Percentiles rank a stretch among this genome's conserved stretches.
These are phyloP conservation scores for Termitomyces bulborhizus DNA, from an alignment of 768 basidiomycete species.

Conservation along the genomic window DNA sequence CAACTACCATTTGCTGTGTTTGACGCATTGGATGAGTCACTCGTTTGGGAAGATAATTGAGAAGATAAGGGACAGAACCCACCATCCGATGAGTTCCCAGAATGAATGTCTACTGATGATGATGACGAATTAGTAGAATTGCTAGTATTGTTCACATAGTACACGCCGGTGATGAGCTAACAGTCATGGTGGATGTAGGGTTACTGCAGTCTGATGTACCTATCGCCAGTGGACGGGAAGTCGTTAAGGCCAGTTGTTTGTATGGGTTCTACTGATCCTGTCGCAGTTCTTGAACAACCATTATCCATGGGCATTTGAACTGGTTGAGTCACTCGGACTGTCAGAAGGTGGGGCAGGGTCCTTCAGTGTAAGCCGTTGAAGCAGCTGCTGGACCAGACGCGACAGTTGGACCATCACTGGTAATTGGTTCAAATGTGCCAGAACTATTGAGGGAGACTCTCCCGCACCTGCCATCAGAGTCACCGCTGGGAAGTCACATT, in stretches of 20 bases:
- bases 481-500: neutral
- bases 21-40: too few species aligned
- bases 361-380: neutral
- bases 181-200: neutral
- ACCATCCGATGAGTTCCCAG: too few species aligned
- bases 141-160: neutral
- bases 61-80: too few species aligned
- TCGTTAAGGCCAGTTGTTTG: neutral
- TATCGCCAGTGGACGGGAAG: neutral
- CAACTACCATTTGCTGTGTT: too few species aligned
- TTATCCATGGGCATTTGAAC: too few species aligned
- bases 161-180: neutral
- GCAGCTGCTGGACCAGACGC: neutral
- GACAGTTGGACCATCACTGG: neutral
- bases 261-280: neutral
- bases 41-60: too few species aligned
- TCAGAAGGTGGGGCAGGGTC: neutral
- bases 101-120: too few species aligned
- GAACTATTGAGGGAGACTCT: neutral
- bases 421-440: neutral
- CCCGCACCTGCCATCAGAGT: neutral
- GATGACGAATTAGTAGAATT: constrained; percentile 6
- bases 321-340: neutral
- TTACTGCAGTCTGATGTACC: neutral
- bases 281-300: neutral